These are phyloP conservation scores for Mangifera indica DNA, from an alignment of 345 rosid genomes.

Conservation along the genomic window DNA sequence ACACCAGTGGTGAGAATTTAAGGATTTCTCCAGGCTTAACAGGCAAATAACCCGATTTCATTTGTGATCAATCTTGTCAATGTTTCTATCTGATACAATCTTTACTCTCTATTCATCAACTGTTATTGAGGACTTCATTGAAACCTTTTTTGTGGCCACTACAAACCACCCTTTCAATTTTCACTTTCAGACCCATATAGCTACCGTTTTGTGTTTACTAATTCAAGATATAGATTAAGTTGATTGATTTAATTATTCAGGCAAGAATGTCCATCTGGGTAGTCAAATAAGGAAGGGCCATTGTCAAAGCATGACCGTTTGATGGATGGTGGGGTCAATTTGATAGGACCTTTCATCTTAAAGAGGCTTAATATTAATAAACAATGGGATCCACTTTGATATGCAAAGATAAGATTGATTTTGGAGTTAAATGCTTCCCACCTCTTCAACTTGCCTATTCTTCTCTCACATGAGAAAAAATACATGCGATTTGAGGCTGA, in stretches of 20 bases:
- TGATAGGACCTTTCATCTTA: constrained; percentile 8
- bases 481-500: not conserved
- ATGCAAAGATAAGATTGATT: constrained; percentile 12
- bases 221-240: not conserved
- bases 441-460: not conserved
- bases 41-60: constrained; percentile 1
- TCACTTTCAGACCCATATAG: not conserved
- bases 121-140: not conserved
- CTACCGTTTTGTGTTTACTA: too few species aligned
- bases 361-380: constrained; percentile 3
- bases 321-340: constrained; percentile 7
- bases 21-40: constrained; percentile 20
- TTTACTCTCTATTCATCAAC: not conserved
- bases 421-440: constrained; percentile 20
- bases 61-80: constrained; percentile 32
- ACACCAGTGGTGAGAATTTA: constrained; percentile 11
- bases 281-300: constrained; percentile 14
- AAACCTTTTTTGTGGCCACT: constrained; percentile 9
- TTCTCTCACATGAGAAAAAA: not conserved
- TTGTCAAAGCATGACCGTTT: constrained; percentile 15
- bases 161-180: not conserved
- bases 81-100: constrained; percentile 7
- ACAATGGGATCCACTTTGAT: constrained; percentile 35
- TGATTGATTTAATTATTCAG: not conserved
- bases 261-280: not conserved